Evolutionary conservation across 345 rosid species (phyloP), one percentile per base, ranked within the genome.

Genomic region (Sisymbrium irio): DNA sequence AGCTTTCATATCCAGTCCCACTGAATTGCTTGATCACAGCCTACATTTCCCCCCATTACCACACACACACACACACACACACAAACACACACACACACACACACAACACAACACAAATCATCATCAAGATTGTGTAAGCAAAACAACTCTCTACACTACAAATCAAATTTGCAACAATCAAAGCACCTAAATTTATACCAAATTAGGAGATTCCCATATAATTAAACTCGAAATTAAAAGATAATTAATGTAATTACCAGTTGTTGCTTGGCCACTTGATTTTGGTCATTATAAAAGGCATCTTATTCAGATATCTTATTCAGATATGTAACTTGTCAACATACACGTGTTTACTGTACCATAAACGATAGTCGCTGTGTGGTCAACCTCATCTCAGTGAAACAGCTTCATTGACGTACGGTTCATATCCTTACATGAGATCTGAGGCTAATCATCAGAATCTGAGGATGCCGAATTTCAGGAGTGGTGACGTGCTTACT

Each of bases 191-290:
- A 22, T 28, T 18, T 18, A 27, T 36, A 27, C 15, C 15, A 35
- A 37, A 60, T 60, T 15, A 57, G 42, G 14, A 57, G 62, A 57
- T 17, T 57, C 27, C 25, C 4, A 57, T 12, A 35, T 36, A 25
- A 15, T 30, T 41, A 51, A 41, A 62, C 17, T 41, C 54, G 18
- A 9, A 40, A 28, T 3, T 7, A 22, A 0, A 14, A 71, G 15
- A 4, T 6, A 17, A n/a, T n/a, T 5, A 14, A 14, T 55, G 39
- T 55, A 0, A 55, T 55, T 59, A 67, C 79, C 74, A 61, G 86
- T 51, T 93, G 98, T 50, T 93, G 98, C 82, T 93, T 93, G n/a
- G 98, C 96, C 39, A 93, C 97, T 85, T 93, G 98, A 45, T 93
- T n/a, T n/a, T n/a, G n/a, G n/a, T n/a, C n/a, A n/a, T n/a, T n/a